These are phyloP conservation scores for Dipteronia sinensis DNA, from an alignment of 345 rosid genomes.

Conservation along the genomic window DNA sequence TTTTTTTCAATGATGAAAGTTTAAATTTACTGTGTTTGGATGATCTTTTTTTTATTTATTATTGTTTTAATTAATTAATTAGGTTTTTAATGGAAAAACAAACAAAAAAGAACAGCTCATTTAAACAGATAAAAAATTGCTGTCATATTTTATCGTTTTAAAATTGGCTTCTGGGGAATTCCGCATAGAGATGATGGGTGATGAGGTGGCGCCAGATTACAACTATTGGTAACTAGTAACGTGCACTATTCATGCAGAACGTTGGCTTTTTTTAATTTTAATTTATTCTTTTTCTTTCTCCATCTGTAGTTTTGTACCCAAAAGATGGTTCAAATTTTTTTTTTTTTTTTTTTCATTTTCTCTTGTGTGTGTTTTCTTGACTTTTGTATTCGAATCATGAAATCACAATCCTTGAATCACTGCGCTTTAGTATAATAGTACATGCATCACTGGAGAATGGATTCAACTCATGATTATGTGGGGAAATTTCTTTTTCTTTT, in stretches of 20 bases:
- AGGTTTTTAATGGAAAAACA: constrained; percentile 16
- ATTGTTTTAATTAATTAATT: constrained; percentile 20
- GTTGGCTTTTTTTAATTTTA: background rate
- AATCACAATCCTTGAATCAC: background rate
- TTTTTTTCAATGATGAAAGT: background rate
- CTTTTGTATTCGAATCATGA: background rate
- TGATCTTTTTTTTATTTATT: background rate
- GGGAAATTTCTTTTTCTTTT: too few species aligned
- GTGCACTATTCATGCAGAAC: background rate
- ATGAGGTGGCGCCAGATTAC: constrained; percentile 54
- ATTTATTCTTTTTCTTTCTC: too few species aligned
- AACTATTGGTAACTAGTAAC: background rate
- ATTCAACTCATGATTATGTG: too few species aligned
- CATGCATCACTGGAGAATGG: background rate
- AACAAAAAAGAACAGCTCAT: constrained; percentile 52
- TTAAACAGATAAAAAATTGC: constrained; percentile 37
- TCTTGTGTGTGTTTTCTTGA: background rate
- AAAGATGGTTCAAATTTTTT: background rate
- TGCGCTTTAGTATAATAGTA: background rate
- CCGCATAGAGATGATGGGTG: constrained; percentile 19
- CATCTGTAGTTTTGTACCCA: background rate
- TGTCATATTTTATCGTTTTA: constrained; percentile 36
- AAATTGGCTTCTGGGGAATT: constrained; percentile 32
- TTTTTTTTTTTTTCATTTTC: background rate
- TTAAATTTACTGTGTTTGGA: background rate